Evolutionary conservation across 2,329 filamentous ascomycete genomes (phyloP), one percentile per base, ranked within the genome.

Genomic region (Anisogramma anomala): DNA sequence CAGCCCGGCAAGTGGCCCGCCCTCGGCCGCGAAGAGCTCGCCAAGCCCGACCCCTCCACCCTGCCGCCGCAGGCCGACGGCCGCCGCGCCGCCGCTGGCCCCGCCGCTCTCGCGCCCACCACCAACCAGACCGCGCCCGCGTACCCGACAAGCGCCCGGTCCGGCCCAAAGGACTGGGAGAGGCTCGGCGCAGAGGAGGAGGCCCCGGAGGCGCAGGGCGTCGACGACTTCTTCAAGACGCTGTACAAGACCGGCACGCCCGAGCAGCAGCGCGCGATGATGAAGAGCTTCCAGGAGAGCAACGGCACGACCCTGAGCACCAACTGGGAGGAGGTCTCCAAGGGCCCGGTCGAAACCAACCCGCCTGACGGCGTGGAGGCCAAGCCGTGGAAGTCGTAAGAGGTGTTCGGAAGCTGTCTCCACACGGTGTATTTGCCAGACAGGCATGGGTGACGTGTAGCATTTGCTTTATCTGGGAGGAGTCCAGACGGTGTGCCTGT

Each of bases 261-360:
- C 0, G 89, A 98, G 52, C 84, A 85, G 44, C 78, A 79, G 56
- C 77, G 87, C 2, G 91, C 91, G 7, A 98, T 98, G 91, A 85
- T 93, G 77, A 98, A 98, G 74, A 94, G 85, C 56, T 96, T 85
- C 55, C 71, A 78, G 11, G 89, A 98, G 68, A 95, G 88, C 60
- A 91, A 93, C 52, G 91, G 91, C 4, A 98, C 91, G 0, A 75
- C 84, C 3, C 65, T 98, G 36, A 95, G 86, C 60, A 98, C 91
- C 0, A 86, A 89, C 58, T 98, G 91, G 91, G 63, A 66, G 8
- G 83, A 94, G 47, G 89, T 95, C 15, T 74, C 76, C 37, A 73
- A 69, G 48, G 77, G 75, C 14, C 81, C 65, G 18, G 82, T 95
- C 19, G 75, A 84, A 56, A 83, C 79, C 0, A 62, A 67, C 26